Evolutionary conservation across 352 stramenopile genomes (phyloP), one percentile per base, ranked within the genome.

Genomic region (Blastocystis sp.): DNA sequence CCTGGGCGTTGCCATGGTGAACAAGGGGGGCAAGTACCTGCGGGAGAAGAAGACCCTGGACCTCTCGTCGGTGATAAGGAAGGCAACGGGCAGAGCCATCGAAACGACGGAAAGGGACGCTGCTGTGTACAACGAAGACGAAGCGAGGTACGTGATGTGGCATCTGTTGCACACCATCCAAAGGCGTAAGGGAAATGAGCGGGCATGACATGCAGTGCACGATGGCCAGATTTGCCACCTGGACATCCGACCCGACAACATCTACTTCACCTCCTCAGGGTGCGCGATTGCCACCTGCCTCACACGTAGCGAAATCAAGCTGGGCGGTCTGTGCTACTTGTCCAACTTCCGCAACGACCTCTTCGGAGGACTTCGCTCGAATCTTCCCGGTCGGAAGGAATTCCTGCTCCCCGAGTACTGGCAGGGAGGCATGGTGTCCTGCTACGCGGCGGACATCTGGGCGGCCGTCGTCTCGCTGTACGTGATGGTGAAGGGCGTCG

Each of bases 341-440:
- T 70, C 74, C 24, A 67, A 63, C 74, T 85, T 85, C 51, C 55
- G 55, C 31, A 35, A 67, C 61, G 74, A 85, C 31, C 16, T 41
- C 0, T 67, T 70, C 74, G 74, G 74, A 4, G 74, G 74, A n/a
- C 74, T 85, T 0, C 74, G 74, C 24, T 39, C 55, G 3, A 85
- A 85, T 31, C 60, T 85, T 0, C 74, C 74, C 21, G 61, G 55
- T n/a, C 51, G 55, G 37, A 85, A 85, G 60, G 74, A 85, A 16
- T 85, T 85, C n/a, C 35, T 85, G 12, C 60, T 62, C 13, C 74
- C 74, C 3, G 74, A 85, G 31, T 85, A 85, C 61, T 85, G 74
- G 74, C 74, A 85, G 24, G 74, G 74, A 33, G 50, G 45, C 2
- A 31, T 26, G 6, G 60, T 85, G 26, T 85, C 74, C 26, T 85